phyloP scores from a whole-genome alignment of 78 protist genomes.

The Capsaspora owczarzaki region DNA sequence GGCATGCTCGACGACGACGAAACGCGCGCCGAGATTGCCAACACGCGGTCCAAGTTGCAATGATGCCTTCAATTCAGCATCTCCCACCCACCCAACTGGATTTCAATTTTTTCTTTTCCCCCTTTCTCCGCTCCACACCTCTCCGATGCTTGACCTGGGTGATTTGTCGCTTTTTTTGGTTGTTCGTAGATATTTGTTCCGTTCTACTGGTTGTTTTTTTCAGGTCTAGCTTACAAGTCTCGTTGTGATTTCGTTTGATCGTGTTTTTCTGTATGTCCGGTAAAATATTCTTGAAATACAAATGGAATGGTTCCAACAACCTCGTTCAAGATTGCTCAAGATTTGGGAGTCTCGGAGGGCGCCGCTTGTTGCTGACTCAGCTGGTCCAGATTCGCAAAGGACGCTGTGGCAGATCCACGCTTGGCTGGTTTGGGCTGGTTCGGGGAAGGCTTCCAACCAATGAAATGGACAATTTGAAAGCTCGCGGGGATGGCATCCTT shows the following conservation, averaged over 20 bases:
- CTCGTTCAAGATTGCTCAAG: background rate
- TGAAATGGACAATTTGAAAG: background rate
- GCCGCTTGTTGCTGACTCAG: too few relatives aligned
- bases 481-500: conserved; percentile 17
- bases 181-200: background rate
- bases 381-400: background rate
- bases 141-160: background rate
- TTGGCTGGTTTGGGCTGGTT: background rate
- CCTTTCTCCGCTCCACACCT: too few relatives aligned
- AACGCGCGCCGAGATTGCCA: too few relatives aligned
- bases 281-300: background rate
- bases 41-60: too few relatives aligned
- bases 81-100: background rate
- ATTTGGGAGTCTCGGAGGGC: background rate
- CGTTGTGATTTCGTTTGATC: background rate
- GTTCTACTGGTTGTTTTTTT: background rate
- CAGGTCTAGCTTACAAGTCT: background rate
- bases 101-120: background rate
- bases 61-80: too few relatives aligned
- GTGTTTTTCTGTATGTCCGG: background rate
- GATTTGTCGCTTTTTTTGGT: background rate
- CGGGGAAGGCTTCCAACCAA: conserved; percentile 16
- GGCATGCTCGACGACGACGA: too few relatives aligned
- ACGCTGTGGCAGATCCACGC: background rate
- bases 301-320: background rate